phyloP scores from a whole-genome alignment of 768 basidiomycete species.

The Astraeus odoratus region DNA sequence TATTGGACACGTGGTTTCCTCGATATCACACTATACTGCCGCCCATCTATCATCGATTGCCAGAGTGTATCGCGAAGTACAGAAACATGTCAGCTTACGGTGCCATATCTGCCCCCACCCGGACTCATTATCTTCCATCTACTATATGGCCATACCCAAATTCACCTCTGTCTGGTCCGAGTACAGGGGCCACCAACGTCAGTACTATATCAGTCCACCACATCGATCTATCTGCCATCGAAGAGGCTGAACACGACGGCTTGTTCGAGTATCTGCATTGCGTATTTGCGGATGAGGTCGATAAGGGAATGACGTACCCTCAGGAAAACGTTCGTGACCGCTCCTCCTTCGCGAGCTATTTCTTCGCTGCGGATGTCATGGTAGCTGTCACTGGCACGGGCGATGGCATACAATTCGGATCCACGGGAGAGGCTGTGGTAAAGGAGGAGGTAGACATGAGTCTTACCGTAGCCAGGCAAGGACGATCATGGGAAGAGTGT shows the following conservation, averaged over 20 bases:
- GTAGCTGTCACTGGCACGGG: conserved; percentile 44
- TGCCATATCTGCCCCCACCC: conserved; percentile 34
- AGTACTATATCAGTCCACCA: conserved; percentile 27
- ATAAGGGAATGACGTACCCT: conserved; percentile 76
- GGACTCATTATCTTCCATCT: conserved; percentile 32
- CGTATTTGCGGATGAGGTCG: conserved; percentile 69
- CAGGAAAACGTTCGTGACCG: conserved; percentile 59
- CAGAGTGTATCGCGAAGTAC: background rate
- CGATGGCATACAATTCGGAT: conserved; percentile 7
- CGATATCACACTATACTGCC: background rate
- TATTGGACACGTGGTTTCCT: no score
- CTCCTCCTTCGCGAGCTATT: conserved; percentile 63
- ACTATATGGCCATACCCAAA: conserved; percentile 40
- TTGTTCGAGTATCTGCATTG: conserved; percentile 53
- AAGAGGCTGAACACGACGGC: conserved; percentile 32
- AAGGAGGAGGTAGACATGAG: conserved; percentile 17
- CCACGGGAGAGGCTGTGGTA: conserved; percentile 8
- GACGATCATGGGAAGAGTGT: conserved; percentile 58
- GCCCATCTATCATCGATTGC: no score
- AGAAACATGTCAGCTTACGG: conserved; percentile 68
- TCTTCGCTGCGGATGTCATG: conserved; percentile 71
- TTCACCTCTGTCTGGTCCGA: conserved; percentile 13
- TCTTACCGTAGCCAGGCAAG: conserved; percentile 40
- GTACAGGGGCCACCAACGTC: background rate
- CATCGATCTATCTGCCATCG: conserved; percentile 24